Percentiles rank a stretch among this genome's conserved stretches.
These are phyloP conservation scores for Grigorovia humatica DNA, from an alignment of 805 yeast species.

Conservation along the genomic window DNA sequence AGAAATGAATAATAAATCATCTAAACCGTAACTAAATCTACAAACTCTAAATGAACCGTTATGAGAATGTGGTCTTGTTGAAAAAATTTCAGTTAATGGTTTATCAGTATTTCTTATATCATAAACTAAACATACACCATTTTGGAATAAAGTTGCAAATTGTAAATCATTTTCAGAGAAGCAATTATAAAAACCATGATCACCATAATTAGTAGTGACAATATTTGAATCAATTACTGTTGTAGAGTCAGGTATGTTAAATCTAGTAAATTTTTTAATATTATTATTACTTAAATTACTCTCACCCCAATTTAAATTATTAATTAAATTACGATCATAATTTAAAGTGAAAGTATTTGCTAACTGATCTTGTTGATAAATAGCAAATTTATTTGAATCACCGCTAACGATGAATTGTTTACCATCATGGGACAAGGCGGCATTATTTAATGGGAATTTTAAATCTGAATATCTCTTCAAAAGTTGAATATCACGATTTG, in stretches of 20 bases:
- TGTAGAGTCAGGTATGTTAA: conserved; percentile 22
- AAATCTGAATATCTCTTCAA: conserved; percentile 37
- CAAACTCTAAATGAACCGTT: conserved; percentile 60
- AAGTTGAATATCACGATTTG: conserved; percentile 35
- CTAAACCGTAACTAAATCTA: conserved; percentile 54
- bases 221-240: conserved; percentile 25
- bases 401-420: conserved; percentile 60
- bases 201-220: conserved; percentile 46
- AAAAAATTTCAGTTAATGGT: conserved; percentile 45
- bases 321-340: conserved; percentile 16
- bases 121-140: conserved; percentile 67
- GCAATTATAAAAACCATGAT: conserved; percentile 74
- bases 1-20: conserved; percentile 63
- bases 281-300: conserved; percentile 5
- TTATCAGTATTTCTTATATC: conserved; percentile 54
- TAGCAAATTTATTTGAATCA: conserved; percentile 56
- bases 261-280: conserved; percentile 23
- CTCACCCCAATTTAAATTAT: conserved; percentile 23
- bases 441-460: conserved; percentile 65
- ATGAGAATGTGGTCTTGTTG: conserved; percentile 46
- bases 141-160: conserved; percentile 77
- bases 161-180: conserved; percentile 66
- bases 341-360: conserved; percentile 20
- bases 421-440: conserved; percentile 54
- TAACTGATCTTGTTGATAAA: conserved; percentile 34